A percentile compares a stretch with the other conserved stretches of the same genome.
These are phyloP conservation scores for Leishmania martiniquensis DNA, from an alignment of 208 protist species.

Conservation along the genomic window DNA sequence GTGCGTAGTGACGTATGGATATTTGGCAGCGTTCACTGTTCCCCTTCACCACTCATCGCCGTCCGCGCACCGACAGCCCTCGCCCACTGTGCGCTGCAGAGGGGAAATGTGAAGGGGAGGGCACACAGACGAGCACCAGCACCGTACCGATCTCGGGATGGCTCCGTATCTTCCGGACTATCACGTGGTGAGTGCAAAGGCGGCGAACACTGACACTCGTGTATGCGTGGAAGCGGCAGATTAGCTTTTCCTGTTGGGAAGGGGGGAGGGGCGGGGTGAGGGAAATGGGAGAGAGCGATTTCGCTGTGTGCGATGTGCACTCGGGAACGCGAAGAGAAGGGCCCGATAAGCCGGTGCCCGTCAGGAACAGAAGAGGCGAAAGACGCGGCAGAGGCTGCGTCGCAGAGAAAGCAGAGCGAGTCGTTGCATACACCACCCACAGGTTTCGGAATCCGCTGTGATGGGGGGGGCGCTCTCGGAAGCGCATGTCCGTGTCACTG, in stretches of 20 bases:
- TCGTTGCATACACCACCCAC: background rate
- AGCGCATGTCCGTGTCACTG: background rate
- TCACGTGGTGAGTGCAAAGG: background rate
- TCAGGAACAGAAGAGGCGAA: background rate
- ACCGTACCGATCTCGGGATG: background rate
- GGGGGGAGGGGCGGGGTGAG: background rate
- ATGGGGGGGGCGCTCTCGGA: background rate
- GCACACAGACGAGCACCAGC: background rate
- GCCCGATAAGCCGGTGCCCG: background rate
- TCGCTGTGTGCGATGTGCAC: background rate
- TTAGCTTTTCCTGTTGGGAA: background rate
- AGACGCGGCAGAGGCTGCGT: background rate
- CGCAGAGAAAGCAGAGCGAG: background rate
- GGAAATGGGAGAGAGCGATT: background rate
- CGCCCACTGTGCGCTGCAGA: background rate
- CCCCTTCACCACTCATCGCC: background rate
- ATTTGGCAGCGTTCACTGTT: background rate
- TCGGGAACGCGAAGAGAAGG: background rate
- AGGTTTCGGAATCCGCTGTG: too few relatives aligned
- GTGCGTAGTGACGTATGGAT: background rate
- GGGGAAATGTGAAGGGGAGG: background rate
- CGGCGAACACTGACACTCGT: background rate
- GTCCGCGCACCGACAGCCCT: background rate
- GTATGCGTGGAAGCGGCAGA: background rate
- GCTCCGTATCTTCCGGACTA: background rate